These are phyloP conservation scores for Anthracocystis setariae DNA, from an alignment of 1,284 basidiomycete species.

Conservation along the genomic window DNA sequence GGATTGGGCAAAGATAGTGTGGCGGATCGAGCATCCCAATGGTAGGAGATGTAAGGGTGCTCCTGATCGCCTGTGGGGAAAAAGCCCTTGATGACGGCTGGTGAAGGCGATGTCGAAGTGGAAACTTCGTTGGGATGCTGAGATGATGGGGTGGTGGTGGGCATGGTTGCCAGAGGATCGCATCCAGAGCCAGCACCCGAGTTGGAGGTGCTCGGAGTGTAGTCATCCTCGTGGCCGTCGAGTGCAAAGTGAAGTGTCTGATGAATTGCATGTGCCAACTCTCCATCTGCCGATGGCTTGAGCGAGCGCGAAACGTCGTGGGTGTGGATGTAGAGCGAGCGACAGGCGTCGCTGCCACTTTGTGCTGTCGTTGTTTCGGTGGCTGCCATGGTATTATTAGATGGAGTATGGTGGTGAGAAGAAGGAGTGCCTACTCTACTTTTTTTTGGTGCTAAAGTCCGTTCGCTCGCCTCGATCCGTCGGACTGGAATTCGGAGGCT, in stretches of 20 bases:
- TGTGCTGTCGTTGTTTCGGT: neutral
- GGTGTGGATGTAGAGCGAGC: constrained; percentile 55
- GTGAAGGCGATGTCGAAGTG: constrained; percentile 8
- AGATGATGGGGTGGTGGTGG: constrained; percentile 11
- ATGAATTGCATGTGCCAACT: constrained; percentile 60
- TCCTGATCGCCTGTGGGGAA: constrained; percentile 36
- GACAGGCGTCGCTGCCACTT: constrained; percentile 6
- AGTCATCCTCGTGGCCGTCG: constrained; percentile 59
- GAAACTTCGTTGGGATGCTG: neutral
- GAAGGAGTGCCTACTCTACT: too few species aligned
- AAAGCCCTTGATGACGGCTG: constrained; percentile 44
- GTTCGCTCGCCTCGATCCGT: neutral
- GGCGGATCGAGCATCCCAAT: constrained; percentile 22
- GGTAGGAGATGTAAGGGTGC: constrained; percentile 57
- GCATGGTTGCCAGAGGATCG: constrained; percentile 40
- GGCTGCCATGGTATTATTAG: constrained; percentile 1
- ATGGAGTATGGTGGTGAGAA: too few species aligned
- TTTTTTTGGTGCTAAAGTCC: neutral
- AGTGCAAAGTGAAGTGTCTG: constrained; percentile 62
- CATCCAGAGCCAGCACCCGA: constrained; percentile 25
- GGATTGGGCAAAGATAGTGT: constrained; percentile 55
- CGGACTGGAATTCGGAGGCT: too few species aligned
- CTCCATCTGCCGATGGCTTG: constrained; percentile 59
- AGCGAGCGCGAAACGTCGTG: constrained; percentile 58
- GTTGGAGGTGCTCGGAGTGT: constrained; percentile 25